Evolutionary conservation across 192 early-diverging fungal species (phyloP), one percentile per base, ranked within the genome.

Genomic region (Linnemannia zychae): DNA sequence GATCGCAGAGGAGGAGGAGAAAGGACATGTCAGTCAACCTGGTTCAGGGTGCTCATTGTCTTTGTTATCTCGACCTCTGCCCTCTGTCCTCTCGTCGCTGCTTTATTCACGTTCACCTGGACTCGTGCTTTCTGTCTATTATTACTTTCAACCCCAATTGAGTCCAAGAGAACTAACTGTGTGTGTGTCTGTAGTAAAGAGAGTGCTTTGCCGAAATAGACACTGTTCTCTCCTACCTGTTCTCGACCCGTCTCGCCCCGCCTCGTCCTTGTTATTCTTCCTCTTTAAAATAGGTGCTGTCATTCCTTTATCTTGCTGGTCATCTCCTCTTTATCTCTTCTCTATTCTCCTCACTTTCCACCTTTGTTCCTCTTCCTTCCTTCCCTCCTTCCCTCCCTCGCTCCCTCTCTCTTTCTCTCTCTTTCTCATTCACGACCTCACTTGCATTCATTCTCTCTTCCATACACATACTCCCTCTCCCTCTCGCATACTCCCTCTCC

Each of bases 181-280:
- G n/a, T n/a, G n/a, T n/a, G n/a, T n/a, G n/a, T n/a, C n/a, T n/a
- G n/a, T n/a, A n/a, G n/a, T n/a, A n/a, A n/a, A n/a, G n/a, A n/a
- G n/a, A n/a, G n/a, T n/a, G n/a, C n/a, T n/a, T n/a, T n/a, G n/a
- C n/a, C n/a, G 40, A 44, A 44, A 9, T 9, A 44, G 40, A 44
- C 40, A n/a, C n/a, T n/a, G n/a, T 9, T 44, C 9, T 44, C 3
- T 3, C 40, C 40, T 3, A 3, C 3, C 40, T 44, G 40, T 44
- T 63, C 57, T 63, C 57, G 57, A 63, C 57, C 57, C 57, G 57
- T 31, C 57, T 63, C 57, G 28, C n/a, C 57, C 53, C 53, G 53
- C 24, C 53, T 60, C 7, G 7, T 28, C 11, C 57, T 63, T 31
- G 9, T 31, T 28, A 12, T 28, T 24, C 1, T 60, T 60, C n/a